These are phyloP conservation scores for Aspergillus tubingensis DNA, from an alignment of 2,329 filamentous ascomycete genomes.

Conservation along the genomic window DNA sequence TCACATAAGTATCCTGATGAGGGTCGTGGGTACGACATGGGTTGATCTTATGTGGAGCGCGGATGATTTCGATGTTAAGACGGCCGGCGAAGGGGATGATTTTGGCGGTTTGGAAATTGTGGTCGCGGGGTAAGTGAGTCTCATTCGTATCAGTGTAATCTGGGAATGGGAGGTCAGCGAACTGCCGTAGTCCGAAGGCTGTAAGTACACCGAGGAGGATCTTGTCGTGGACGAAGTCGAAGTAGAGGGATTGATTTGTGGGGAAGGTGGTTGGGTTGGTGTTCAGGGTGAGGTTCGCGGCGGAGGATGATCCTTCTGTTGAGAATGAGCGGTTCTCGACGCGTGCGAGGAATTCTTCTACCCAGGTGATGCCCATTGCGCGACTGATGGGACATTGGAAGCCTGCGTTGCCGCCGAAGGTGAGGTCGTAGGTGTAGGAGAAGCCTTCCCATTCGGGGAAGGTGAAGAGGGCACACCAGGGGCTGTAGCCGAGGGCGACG, in stretches of 20 bases:
- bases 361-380: conserved; percentile 72
- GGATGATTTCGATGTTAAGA: conserved; percentile 73
- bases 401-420: conserved; percentile 62
- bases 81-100: conserved; percentile 72
- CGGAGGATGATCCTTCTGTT: conserved; percentile 35
- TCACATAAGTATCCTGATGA: neutral
- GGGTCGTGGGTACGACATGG: conserved; percentile 40
- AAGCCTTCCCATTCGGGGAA: conserved; percentile 73
- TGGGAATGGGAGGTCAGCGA: conserved; percentile 60
- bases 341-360: conserved; percentile 71
- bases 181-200: conserved; percentile 72
- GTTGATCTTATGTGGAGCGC: conserved; percentile 63
- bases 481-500: conserved; percentile 72
- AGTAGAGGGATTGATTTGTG: conserved; percentile 70
- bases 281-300: conserved; percentile 47
- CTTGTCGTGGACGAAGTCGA: conserved; percentile 78
- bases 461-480: conserved; percentile 73
- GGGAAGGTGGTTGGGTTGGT: conserved; percentile 70
- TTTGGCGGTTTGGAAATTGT: conserved; percentile 67
- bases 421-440: conserved; percentile 69
- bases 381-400: conserved; percentile 68
- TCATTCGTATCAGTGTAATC: neutral
- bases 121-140: conserved; percentile 29
- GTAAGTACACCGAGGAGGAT: conserved; percentile 71
- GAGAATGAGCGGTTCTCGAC: conserved; percentile 45